phyloP scores from a whole-genome alignment of 2,329 filamentous ascomycete species.

The Hirsutella rhossiliensis region DNA sequence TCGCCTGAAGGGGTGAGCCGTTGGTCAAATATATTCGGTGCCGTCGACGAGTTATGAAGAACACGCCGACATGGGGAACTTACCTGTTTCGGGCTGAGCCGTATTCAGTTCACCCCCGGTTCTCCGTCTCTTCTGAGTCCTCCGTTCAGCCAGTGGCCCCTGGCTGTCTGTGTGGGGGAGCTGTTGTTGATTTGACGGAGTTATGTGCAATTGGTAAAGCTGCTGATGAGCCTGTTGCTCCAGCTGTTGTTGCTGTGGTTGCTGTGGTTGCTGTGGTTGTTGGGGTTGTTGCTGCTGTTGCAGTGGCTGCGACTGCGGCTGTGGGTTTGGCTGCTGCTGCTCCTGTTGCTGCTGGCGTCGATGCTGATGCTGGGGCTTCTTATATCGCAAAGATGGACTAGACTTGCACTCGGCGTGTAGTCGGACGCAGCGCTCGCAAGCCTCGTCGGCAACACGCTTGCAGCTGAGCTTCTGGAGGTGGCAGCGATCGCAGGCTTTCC shows the following conservation, averaged over 20 bases:
- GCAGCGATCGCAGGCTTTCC: slow-evolving; percentile 34
- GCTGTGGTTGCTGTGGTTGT: slow-evolving; percentile 5
- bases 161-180: slow-evolving; percentile 4
- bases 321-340: slow-evolving; percentile 5
- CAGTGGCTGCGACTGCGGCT: slow-evolving; percentile 5
- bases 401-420: slow-evolving; percentile 30
- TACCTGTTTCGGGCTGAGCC: slow-evolving; percentile 23
- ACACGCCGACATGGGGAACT: slow-evolving; percentile 10
- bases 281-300: slow-evolving; percentile 7
- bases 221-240: slow-evolving; percentile 5
- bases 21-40: no score
- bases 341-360: slow-evolving; percentile 8
- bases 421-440: slow-evolving; percentile 29
- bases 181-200: background rate
- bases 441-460: slow-evolving; percentile 25
- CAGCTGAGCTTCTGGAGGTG: slow-evolving; percentile 34
- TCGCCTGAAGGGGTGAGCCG: slow-evolving; percentile 12
- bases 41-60: slow-evolving; percentile 6
- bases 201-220: no score
- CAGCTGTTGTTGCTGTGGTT: slow-evolving; percentile 4
- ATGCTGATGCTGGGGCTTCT: slow-evolving; percentile 20
- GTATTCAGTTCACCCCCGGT: slow-evolving; percentile 20
- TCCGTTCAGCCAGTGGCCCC: slow-evolving; percentile 9
- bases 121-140: slow-evolving; percentile 25
- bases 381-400: slow-evolving; percentile 27